phyloP scores from a whole-genome alignment of 345 rosid genomes.

The Raphanus sativus region DNA sequence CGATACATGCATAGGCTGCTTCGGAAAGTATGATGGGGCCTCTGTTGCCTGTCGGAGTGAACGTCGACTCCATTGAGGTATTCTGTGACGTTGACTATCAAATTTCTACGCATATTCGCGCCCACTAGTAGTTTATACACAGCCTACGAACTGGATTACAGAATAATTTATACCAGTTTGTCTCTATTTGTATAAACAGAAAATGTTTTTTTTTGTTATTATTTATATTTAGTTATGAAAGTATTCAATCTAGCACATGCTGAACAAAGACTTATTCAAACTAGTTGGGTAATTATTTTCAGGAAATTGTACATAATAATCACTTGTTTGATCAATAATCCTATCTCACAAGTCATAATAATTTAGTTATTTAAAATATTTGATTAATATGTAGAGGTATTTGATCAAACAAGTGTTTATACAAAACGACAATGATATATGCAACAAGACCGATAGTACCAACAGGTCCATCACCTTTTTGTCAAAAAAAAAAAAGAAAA shows the following conservation, averaged over 20 bases:
- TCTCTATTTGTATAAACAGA: background rate
- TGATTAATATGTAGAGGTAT: background rate
- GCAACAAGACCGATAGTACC: background rate
- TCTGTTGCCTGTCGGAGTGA: background rate
- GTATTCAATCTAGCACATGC: conserved; percentile 23
- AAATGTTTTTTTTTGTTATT: background rate
- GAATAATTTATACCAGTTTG: background rate
- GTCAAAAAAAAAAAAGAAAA: too few relatives aligned
- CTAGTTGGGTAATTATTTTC: conserved; percentile 7
- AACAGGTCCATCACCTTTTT: too few relatives aligned
- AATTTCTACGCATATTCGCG: background rate
- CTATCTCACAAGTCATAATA: too few relatives aligned
- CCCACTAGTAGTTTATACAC: background rate
- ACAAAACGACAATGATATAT: background rate
- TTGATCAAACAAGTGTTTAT: background rate
- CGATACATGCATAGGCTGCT: too few relatives aligned
- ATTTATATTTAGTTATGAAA: background rate
- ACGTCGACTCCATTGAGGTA: background rate
- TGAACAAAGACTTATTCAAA: conserved; percentile 11
- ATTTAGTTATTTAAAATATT: background rate
- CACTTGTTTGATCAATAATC: too few relatives aligned
- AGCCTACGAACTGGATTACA: background rate
- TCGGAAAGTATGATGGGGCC: background rate
- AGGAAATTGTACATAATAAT: too few relatives aligned
- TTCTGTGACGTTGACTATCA: background rate